Percentiles rank a stretch among this genome's conserved stretches.
phyloP scores from a whole-genome alignment of 2,329 filamentous ascomycete genomes.

The Claviceps sp. region DNA sequence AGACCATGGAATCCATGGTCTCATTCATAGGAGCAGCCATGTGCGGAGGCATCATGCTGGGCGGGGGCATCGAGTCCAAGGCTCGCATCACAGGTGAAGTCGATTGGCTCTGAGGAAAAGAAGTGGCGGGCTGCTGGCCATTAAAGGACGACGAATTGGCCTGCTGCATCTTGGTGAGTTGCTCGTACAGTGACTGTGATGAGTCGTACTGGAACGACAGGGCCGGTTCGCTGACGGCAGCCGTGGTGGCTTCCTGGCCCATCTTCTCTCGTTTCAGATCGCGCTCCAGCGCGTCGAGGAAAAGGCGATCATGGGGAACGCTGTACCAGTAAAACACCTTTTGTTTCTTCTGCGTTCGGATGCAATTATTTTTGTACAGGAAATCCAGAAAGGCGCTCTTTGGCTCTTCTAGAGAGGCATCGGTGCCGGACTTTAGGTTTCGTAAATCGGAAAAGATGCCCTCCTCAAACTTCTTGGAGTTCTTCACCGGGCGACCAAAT shows the following conservation, averaged over 20 bases:
- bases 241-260: conserved; percentile 93
- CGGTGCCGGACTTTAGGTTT: conserved; percentile 95
- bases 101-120: conserved; percentile 60
- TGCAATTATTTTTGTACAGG: conserved; percentile 99
- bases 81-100: conserved; percentile 81
- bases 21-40: conserved; percentile 42
- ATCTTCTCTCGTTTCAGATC: conserved; percentile 99
- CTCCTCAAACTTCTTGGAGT: conserved; percentile 99
- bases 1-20: conserved; percentile 59
- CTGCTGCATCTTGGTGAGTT: conserved; percentile 98
- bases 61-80: conserved; percentile 88
- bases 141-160: conserved; percentile 95
- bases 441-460: conserved; percentile 97
- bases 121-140: conserved; percentile 53
- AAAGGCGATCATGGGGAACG: conserved; percentile 92
- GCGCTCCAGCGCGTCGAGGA: conserved; percentile 91
- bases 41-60: conserved; percentile 57
- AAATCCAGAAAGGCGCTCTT: conserved; percentile 98
- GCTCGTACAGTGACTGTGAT: conserved; percentile 96
- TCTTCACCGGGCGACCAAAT: conserved; percentile 95
- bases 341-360: conserved; percentile 98
- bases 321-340: conserved; percentile 99
- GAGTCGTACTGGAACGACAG: conserved; percentile 98
- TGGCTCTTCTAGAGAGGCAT: conserved; percentile 94
- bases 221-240: conserved; percentile 92